Evolutionary conservation across 139 green algal genomes (phyloP), one percentile per base, ranked within the genome.

Genomic region (Chlorella sp.): DNA sequence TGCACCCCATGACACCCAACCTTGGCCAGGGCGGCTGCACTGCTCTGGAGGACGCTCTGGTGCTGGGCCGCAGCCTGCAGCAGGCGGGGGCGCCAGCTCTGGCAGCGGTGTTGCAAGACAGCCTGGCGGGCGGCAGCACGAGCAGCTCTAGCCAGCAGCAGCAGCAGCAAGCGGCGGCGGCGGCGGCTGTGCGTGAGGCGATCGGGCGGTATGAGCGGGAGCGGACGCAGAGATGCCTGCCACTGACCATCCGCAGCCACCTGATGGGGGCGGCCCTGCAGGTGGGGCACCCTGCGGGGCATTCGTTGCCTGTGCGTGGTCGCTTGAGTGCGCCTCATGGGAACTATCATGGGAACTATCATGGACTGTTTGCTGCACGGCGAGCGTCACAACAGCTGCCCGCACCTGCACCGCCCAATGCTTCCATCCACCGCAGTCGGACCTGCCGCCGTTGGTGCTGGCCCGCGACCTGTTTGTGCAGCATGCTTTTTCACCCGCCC

Each of bases 1-100:
- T 92, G 34, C 94, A 97, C 85, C 94, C 94, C 26, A 96, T 96
- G 94, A 97, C 94, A 0, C 93, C 92, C 34, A 95, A 96, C 86
- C 86, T 96, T 55, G 79, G 85, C 17, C 85, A 90, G 63, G 85
- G 94, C 13, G 94, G 93, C 62, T 94, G 91, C 85, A 89, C 87
- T 15, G 93, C 94, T 0, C 81, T 97, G 6, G 94, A 97, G 88
- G 94, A 96, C 78, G 94, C 85, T 3, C 82, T 96, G 9, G 85
- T 94, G n/a, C 82, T 96, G 44, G 93, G 83, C 17, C 69, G 74
- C 15, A 38, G 44, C 23, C 36, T 96, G 74, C 39, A 55, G 57
- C n/a, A 82, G 47, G n/a, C 60, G 38, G 38, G 70, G 1, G 26
- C 71, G 34, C 65, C 79, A 0, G 16, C 30, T 15, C 47, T 78